Base-by-base conservation (phyloP, 1,284 basidiomycete species). In the Coriolopsis trogii region DNA sequence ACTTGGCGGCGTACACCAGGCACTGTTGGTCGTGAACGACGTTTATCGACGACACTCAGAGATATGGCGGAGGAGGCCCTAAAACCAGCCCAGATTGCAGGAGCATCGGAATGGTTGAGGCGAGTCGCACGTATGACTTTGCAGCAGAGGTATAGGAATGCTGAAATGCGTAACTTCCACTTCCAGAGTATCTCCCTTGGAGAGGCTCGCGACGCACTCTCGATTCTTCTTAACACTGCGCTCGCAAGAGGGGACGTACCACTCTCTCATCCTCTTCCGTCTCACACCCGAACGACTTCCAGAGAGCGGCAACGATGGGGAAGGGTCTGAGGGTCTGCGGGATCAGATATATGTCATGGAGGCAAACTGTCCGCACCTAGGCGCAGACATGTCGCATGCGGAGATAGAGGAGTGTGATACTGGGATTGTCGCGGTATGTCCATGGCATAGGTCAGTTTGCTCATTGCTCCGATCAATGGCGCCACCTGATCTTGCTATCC, bases 301-400 rank as follows among this genome's bases (percentile, higher is more conserved):
- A 7, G 51, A 60, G 23, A 51, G 62, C 47, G 49, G 40, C n/a
- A 21, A 58, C 29, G 28, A 39, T 39, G 44, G 46, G 12, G 37
- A 39, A 36, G 51, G 51, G n/a, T 33, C 60, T 21, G 54, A 54
- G 6, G 40, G 55, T 6, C 48, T 56, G 6, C 61, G 40, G 12
- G 54, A 62, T 26, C 60, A 90, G 63, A 73, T 91, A 8, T 93
- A 92, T 65, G 87, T 84, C 38, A 93, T 95, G 91, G 91, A 93
- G 68, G 84, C 89, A 7, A 81, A 80, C 9, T 93, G 92, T 65
- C 91, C 91, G 0, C 92, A 94, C 71, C 78, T 93, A 3, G 91
- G 90, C 2, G 91, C 90, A 5, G 90, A 93, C 44, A 78, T 93
- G 64, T 89, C 87, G 26, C 87, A 91, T 69, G 89, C 87, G 0